Conservation (phyloP, 1,284 basidiomycete genomes). For the Tylopilus sp. region DNA sequence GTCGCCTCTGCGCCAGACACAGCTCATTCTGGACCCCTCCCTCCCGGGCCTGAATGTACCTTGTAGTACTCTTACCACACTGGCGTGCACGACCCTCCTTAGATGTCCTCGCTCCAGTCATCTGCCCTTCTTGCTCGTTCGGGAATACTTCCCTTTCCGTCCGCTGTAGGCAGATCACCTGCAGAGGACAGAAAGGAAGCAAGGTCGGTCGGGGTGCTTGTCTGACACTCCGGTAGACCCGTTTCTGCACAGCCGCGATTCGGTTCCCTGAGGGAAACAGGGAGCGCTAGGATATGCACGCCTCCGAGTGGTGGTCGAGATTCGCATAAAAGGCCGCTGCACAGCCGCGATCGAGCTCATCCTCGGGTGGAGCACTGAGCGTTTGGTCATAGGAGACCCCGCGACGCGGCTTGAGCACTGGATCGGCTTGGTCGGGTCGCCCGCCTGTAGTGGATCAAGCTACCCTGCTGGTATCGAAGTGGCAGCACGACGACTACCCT, state of each 20-base stretch:
- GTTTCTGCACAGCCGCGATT: not conserved
- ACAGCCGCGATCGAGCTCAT: no score
- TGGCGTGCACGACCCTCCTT: no score
- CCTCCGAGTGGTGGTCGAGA: no score
- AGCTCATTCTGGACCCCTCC: not conserved
- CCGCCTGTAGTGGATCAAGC: not conserved
- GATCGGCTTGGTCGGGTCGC: not conserved
- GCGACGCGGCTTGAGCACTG: not conserved
- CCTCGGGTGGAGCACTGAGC: not conserved
- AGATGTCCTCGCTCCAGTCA: not conserved
- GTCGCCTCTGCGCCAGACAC: not conserved
- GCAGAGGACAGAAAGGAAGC: constrained; percentile 23
- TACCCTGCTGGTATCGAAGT: not conserved
- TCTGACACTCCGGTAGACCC: not conserved
- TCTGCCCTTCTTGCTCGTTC: not conserved
- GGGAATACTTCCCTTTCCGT: constrained; percentile 18
- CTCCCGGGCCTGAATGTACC: not conserved
- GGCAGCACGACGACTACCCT: no score
- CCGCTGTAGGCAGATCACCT: constrained; percentile 23
- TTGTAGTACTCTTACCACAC: not conserved
- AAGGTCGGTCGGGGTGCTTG: not conserved
- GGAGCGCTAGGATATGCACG: no score
- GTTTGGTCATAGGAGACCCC: not conserved
- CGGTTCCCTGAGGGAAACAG: not conserved
- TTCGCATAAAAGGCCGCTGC: no score